These are phyloP conservation scores for Coemansia sp. DNA, from an alignment of 192 early-diverging fungal genomes.

Conservation along the genomic window DNA sequence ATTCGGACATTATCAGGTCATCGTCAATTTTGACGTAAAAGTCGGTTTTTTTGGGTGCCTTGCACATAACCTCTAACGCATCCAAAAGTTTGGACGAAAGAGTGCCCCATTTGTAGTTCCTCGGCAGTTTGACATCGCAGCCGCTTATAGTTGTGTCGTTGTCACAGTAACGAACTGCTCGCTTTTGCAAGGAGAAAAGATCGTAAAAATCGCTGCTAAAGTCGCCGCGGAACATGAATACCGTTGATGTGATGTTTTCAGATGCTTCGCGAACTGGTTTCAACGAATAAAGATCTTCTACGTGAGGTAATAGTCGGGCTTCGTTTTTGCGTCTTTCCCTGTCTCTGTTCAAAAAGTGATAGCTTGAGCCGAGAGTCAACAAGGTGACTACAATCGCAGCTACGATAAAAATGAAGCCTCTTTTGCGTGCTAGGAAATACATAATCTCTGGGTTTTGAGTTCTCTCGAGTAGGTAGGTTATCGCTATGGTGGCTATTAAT, in stretches of 20 bases:
- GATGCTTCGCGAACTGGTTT: neutral
- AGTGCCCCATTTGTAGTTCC: neutral
- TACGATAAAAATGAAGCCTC: too few relatives aligned
- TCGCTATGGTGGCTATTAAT: too few relatives aligned
- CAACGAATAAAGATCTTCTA: neutral
- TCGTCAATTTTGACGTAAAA: slow-evolving; percentile 5
- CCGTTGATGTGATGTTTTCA: neutral
- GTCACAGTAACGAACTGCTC: neutral
- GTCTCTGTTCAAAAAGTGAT: neutral
- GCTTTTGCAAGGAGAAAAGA: neutral
- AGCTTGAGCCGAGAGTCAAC: neutral
- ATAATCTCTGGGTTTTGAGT: too few relatives aligned
- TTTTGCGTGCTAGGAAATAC: too few relatives aligned
- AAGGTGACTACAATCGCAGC: too few relatives aligned
- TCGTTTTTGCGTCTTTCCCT: neutral
- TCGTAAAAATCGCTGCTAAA: slow-evolving; percentile 7
- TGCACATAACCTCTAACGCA: neutral
- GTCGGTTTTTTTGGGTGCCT: neutral
- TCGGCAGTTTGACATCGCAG: neutral
- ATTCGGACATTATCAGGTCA: neutral
- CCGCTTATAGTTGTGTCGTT: neutral
- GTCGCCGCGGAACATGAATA: too few relatives aligned
- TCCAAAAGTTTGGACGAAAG: slow-evolving; percentile 1
- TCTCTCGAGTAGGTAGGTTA: too few relatives aligned
- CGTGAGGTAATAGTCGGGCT: neutral